Percentiles rank a stretch among this genome's conserved stretches.
Conservation (phyloP, 2,329 filamentous ascomycete genomes). For the Penicillium brevicompactum region DNA sequence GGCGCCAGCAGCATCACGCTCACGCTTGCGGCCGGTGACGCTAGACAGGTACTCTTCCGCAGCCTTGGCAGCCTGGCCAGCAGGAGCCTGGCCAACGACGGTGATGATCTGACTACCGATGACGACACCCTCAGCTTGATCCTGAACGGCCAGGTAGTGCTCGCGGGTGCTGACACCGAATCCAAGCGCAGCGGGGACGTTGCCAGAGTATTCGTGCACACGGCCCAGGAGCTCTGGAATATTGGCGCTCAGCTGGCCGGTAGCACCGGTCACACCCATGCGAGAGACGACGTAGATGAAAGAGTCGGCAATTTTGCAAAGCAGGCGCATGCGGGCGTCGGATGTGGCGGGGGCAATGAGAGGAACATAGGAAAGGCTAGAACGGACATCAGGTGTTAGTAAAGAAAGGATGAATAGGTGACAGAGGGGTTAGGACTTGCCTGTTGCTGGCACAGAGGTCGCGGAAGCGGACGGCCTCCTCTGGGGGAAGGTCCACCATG, state of each 20-base stretch:
- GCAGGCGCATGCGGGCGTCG: slow-evolving; percentile 87
- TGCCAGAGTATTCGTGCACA: slow-evolving; percentile 89
- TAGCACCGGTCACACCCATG: slow-evolving; percentile 94
- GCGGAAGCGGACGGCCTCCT: slow-evolving; percentile 81
- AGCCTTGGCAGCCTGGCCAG: slow-evolving; percentile 67
- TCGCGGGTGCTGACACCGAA: slow-evolving; percentile 96
- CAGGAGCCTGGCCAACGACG: slow-evolving; percentile 68
- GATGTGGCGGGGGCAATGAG: slow-evolving; percentile 93
- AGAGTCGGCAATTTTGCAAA: slow-evolving; percentile 95
- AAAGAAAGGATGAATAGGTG: background rate
- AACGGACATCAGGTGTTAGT: background rate
- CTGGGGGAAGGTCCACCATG: slow-evolving; percentile 90
- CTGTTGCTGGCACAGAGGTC: slow-evolving; percentile 37
- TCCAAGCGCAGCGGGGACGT: slow-evolving; percentile 87
- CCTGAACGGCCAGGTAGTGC: slow-evolving; percentile 83
- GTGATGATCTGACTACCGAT: slow-evolving; percentile 96
- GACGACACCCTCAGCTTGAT: slow-evolving; percentile 88
- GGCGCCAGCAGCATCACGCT: slow-evolving; percentile 46
- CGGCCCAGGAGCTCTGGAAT: slow-evolving; percentile 79
- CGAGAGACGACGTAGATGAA: slow-evolving; percentile 99
- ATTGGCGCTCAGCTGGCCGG: slow-evolving; percentile 76
- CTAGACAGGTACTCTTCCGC: slow-evolving; percentile 86
- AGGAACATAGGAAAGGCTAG: slow-evolving; percentile 88
- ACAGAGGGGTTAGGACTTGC: slow-evolving; percentile 23
- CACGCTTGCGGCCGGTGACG: slow-evolving; percentile 61